Evolutionary conservation across 2,329 filamentous ascomycete genomes (phyloP).

Genomic region (Colletotrichum simmondsii): DNA sequence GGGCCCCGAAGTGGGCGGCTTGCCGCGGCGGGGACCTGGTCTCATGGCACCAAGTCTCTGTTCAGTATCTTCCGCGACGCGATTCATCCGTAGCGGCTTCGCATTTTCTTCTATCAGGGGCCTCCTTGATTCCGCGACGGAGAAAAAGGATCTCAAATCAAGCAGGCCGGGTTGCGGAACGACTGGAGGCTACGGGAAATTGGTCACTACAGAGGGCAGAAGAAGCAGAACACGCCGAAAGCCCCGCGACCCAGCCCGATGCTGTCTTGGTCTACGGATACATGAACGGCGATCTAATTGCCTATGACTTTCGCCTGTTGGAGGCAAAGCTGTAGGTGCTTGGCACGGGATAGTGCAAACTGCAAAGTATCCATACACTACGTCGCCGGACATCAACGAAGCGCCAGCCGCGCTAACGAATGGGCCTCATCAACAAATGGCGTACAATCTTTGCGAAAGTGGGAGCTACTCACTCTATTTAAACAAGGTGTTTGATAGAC

Average conservation of each 20-base stretch:
- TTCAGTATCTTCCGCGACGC: neutral
- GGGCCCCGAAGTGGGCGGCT: neutral
- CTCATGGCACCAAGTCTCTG: neutral
- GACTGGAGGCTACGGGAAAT: neutral
- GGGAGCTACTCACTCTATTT: neutral
- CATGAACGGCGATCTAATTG: neutral
- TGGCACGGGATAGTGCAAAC: neutral
- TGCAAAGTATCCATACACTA: neutral
- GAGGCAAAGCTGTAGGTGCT: neutral
- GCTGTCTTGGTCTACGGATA: too few species aligned
- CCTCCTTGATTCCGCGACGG: neutral
- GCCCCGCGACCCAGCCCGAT: neutral
- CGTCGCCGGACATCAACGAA: neutral
- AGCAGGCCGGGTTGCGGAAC: neutral
- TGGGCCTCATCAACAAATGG: neutral
- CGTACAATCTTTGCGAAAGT: constrained; percentile 12
- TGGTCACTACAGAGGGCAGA: neutral
- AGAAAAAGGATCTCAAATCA: neutral
- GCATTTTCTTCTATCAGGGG: neutral
- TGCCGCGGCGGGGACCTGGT: neutral
- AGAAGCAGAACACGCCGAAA: neutral
- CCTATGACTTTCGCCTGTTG: neutral
- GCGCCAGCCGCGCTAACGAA: constrained; percentile 1
- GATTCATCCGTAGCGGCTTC: neutral
- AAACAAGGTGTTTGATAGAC: constrained; percentile 5